Evolutionary conservation across 2,329 filamentous ascomycete species (phyloP).

Genomic region (Sporothrix schenckii): DNA sequence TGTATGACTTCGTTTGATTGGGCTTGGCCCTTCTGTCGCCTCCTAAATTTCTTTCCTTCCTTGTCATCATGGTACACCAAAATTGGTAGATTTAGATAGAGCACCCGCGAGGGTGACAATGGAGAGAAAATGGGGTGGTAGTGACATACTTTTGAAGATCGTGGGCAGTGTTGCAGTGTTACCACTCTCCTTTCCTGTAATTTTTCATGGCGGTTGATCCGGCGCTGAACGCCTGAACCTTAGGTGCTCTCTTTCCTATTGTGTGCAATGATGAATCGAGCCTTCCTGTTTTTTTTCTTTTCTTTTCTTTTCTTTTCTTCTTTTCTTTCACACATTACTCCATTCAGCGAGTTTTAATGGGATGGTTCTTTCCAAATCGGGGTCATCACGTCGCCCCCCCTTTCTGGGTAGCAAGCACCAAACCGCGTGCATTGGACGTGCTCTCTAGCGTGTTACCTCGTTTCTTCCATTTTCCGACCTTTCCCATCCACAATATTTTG

Average conservation of each 20-base stretch:
- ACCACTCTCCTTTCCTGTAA: neutral
- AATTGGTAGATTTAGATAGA: conserved; percentile 18
- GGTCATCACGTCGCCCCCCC: neutral
- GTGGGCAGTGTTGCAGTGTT: neutral
- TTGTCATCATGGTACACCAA: neutral
- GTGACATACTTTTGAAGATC: neutral
- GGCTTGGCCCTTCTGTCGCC: neutral
- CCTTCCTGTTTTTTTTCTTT: neutral
- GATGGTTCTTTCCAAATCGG: neutral
- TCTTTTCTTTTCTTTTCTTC: neutral
- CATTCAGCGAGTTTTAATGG: neutral
- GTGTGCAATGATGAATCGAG: neutral
- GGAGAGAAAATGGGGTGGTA: neutral
- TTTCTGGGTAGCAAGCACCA: neutral
- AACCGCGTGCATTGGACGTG: neutral
- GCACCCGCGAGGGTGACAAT: conserved; percentile 13
- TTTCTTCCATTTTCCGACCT: neutral
- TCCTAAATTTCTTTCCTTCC: neutral
- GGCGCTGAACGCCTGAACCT: too few species aligned
- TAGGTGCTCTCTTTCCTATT: neutral
- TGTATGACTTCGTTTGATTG: too few species aligned
- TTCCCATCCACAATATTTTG: neutral
- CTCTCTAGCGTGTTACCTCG: neutral
- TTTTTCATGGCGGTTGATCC: neutral
- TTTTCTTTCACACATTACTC: neutral